Evolutionary conservation across 2,329 filamentous ascomycete genomes (phyloP).

Genomic region (Ophiostoma ulmi): DNA sequence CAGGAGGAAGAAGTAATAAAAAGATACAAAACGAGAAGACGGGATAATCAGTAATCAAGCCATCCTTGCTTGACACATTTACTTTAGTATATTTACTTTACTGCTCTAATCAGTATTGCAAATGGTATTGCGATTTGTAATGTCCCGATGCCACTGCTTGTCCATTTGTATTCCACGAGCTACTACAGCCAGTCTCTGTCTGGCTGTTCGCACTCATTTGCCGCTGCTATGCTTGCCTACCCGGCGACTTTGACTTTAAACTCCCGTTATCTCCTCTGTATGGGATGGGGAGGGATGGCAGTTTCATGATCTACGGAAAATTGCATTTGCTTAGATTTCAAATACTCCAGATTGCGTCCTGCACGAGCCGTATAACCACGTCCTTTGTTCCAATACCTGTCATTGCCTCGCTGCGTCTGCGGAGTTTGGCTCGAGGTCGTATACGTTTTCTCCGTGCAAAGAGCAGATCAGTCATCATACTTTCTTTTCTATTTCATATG

Average conservation of each 20-base stretch:
- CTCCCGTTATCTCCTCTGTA: neutral
- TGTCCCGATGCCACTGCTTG: neutral
- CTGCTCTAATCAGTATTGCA: neutral
- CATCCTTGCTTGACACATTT: neutral
- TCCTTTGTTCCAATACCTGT: neutral
- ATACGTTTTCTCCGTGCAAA: neutral
- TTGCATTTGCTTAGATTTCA: neutral
- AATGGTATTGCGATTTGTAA: neutral
- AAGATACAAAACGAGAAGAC: neutral
- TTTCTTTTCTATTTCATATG: neutral
- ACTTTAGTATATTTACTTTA: neutral
- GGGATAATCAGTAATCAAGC: neutral
- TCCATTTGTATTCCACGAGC: neutral
- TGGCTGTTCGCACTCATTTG: neutral
- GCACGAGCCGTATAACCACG: constrained; percentile 3
- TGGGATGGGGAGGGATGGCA: neutral
- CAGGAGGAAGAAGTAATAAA: neutral
- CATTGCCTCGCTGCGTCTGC: neutral
- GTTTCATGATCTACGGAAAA: neutral
- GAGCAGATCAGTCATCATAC: neutral
- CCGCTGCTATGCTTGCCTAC: neutral
- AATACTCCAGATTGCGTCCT: neutral
- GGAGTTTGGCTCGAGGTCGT: neutral
- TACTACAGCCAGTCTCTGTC: neutral
- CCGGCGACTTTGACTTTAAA: neutral